phyloP scores from a whole-genome alignment of 2,329 filamentous ascomycete genomes.

The Aureobasidium musti region DNA sequence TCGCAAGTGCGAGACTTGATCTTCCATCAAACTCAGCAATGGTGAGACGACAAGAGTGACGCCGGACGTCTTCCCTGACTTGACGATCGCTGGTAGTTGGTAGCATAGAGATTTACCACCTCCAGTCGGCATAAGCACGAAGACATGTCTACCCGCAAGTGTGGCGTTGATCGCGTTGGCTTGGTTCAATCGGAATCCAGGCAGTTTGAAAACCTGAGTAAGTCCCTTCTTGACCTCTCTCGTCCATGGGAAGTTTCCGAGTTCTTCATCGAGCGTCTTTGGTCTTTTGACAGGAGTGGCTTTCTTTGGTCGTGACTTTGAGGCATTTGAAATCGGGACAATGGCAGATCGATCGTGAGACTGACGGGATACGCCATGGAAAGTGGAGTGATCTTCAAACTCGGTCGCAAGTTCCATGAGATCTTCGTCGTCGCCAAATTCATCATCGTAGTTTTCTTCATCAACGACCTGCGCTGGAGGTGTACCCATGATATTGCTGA shows the following conservation, averaged over 20 bases:
- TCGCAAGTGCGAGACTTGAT: slow-evolving; percentile 84
- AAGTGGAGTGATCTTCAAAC: slow-evolving; percentile 43
- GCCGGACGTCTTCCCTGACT: slow-evolving; percentile 75
- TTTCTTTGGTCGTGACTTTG: slow-evolving; percentile 30
- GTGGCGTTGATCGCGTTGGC: slow-evolving; percentile 96
- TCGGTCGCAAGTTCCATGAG: slow-evolving; percentile 49
- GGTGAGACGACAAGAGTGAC: slow-evolving; percentile 96
- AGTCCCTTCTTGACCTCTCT: slow-evolving; percentile 78
- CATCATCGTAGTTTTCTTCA: slow-evolving; percentile 39
- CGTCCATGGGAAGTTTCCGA: slow-evolving; percentile 76
- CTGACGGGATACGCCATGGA: slow-evolving; percentile 11
- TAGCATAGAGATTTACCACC: slow-evolving; percentile 97
- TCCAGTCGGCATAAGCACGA: slow-evolving; percentile 96
- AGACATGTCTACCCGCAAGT: slow-evolving; percentile 80
- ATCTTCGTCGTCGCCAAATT: slow-evolving; percentile 42
- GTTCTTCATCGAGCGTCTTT: slow-evolving; percentile 33
- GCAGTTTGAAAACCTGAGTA: slow-evolving; percentile 79
- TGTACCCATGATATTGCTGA: slow-evolving; percentile 44
- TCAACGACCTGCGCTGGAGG: slow-evolving; percentile 36
- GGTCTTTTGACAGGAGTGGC: slow-evolving; percentile 24
- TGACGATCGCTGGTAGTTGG: slow-evolving; percentile 84
- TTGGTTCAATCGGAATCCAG: slow-evolving; percentile 86
- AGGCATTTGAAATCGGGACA: slow-evolving; percentile 39
- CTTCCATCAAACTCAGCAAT: slow-evolving; percentile 92
- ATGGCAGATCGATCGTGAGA: slow-evolving; percentile 36